Evolutionary conservation across 179 eudicot species (phyloP), one percentile per base, ranked within the genome.

Genomic region (Sideroxylon spinosum): DNA sequence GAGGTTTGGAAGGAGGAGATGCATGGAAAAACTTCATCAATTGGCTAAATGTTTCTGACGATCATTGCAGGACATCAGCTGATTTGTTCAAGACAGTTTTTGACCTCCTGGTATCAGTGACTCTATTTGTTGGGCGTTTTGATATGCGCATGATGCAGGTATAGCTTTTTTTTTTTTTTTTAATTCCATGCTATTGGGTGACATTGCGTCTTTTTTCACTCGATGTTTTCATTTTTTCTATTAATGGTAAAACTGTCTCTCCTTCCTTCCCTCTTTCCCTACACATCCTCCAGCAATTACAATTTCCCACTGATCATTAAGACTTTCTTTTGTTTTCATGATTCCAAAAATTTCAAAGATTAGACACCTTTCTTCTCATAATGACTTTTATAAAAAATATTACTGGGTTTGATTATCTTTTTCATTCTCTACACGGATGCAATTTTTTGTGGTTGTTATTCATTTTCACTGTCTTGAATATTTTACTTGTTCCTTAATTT

Each of bases 91-190:
- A 96, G 90, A 96, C 98, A 37, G 97, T 94, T 64, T 96, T 96
- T 86, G 99, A 95, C 82, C 98, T 95, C 81, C 80, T 95, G 82
- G 99, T 95, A 64, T 95, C 99, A 29, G 97, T 95, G 62, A 92
- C 99, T 50, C 94, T 96, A 53, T 96, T 96, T 83, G 92, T 96
- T 83, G 99, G 99, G 78, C 98, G 99, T 63, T 96, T 96, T 86
- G 99, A 96, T 86, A 96, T 96, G 98, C 97, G 99, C 79, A 92
- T 92, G 99, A 96, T 96, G 99, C 99, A 94, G 99, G 99, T 94
- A 84, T 48, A 37, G 55, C 29, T 17, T 52, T 52, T 37, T 37
- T 37, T 29, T 29, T 29, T 29, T 29, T 3, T 17, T 63, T 9
- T 64, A 11, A 37, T 68, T 66, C 37, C 56, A 32, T 17, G 7